These are phyloP conservation scores for Kuraishia molischiana DNA, from an alignment of 805 yeast species.

Conservation along the genomic window DNA sequence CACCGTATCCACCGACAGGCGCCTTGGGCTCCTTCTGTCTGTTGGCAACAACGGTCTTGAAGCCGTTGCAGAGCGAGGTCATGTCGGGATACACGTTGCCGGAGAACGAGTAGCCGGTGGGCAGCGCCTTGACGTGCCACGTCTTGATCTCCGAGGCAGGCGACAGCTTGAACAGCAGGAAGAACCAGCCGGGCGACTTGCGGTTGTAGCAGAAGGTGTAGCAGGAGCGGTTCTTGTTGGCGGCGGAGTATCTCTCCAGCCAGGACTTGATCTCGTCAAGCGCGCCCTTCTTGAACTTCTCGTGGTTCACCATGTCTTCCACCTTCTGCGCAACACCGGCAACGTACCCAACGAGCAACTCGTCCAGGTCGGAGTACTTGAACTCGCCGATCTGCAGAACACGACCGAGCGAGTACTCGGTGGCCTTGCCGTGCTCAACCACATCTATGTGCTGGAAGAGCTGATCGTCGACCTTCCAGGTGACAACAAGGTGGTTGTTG, in stretches of 20 bases:
- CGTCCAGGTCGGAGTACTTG: slow-evolving; percentile 82
- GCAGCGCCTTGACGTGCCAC: slow-evolving; percentile 88
- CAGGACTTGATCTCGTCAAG: slow-evolving; percentile 74
- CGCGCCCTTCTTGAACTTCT: slow-evolving; percentile 80
- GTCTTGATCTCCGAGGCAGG: slow-evolving; percentile 58
- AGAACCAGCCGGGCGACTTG: slow-evolving; percentile 90
- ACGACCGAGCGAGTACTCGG: slow-evolving; percentile 52
- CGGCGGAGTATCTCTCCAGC: slow-evolving; percentile 82
- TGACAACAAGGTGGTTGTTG: slow-evolving; percentile 75
- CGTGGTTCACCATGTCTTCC: slow-evolving; percentile 76
- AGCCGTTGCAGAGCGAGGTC: slow-evolving; percentile 84
- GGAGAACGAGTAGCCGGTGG: slow-evolving; percentile 74
- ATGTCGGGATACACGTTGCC: slow-evolving; percentile 85
- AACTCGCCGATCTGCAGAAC: slow-evolving; percentile 56
- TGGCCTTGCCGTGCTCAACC: slow-evolving; percentile 60
- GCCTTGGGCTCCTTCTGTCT: neutral
- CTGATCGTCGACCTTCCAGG: slow-evolving; percentile 93
- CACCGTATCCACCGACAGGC: slow-evolving; percentile 1
- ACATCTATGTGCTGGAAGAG: slow-evolving; percentile 89
- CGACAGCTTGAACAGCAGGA: slow-evolving; percentile 75
- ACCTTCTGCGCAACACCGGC: slow-evolving; percentile 77
- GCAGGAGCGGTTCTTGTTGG: slow-evolving; percentile 82
- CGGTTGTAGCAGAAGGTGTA: slow-evolving; percentile 89
- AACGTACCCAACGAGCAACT: slow-evolving; percentile 78
- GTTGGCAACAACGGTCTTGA: slow-evolving; percentile 44